Percentiles rank a stretch among this genome's conserved stretches.
phyloP scores from a whole-genome alignment of 2,329 filamentous ascomycete genomes.

The Sclerotinia glacialis region DNA sequence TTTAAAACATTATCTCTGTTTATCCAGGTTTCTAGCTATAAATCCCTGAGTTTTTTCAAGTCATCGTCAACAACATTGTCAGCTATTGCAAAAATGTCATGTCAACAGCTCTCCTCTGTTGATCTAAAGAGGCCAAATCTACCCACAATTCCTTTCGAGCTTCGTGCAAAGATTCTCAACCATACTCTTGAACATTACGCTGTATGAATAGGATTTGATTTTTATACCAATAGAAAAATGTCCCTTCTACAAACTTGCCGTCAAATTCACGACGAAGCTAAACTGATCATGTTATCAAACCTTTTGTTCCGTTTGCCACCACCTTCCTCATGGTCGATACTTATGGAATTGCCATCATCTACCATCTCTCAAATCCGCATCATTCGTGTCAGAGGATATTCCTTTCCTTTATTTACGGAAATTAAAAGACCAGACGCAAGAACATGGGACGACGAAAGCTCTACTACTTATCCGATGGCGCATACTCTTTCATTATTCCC shows the following conservation, averaged over 20 bases:
- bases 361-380: background rate
- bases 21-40: background rate
- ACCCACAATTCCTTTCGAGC: background rate
- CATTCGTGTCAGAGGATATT: background rate
- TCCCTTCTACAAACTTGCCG: background rate
- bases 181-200: background rate
- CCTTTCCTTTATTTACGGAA: background rate
- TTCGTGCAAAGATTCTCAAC: background rate
- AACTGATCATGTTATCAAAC: background rate
- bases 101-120: background rate
- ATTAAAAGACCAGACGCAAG: background rate
- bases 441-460: background rate
- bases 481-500: background rate
- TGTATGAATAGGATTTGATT: background rate
- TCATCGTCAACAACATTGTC: background rate
- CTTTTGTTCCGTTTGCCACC: background rate
- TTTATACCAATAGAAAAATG: background rate
- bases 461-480: too few relatives aligned
- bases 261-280: background rate
- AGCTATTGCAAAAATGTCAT: background rate
- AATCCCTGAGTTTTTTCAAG: background rate
- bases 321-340: background rate
- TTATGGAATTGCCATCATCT: background rate
- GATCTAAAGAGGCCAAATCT: background rate
- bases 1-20: background rate